These are phyloP conservation scores for Solanum okadae DNA, from an alignment of 257 asterid genomes.

Conservation along the genomic window DNA sequence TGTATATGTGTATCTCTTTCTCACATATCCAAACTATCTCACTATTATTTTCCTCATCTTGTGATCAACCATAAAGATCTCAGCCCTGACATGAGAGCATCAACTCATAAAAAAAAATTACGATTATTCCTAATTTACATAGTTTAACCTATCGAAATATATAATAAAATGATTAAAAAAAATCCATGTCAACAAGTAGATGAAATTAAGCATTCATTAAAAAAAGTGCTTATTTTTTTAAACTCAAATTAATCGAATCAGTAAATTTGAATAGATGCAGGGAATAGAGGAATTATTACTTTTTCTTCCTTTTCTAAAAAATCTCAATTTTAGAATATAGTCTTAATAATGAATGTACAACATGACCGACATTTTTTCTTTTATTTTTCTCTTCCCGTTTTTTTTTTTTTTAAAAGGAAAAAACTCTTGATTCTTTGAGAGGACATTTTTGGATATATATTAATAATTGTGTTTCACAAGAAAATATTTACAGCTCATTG, in stretches of 20 bases:
- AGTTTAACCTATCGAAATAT: neutral
- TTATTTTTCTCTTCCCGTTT: neutral
- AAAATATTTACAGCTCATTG: neutral
- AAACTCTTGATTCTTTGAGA: neutral
- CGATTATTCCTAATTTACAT: neutral
- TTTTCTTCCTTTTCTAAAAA: neutral
- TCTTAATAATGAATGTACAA: neutral
- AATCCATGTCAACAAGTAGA: neutral
- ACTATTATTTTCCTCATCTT: no score
- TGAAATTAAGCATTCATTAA: neutral
- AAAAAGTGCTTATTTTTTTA: fast-evolving
- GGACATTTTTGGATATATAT: neutral
- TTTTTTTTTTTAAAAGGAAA: neutral
- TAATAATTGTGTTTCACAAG: neutral
- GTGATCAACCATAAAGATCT: neutral
- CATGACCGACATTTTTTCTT: neutral
- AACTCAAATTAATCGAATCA: neutral
- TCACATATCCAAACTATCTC: no score
- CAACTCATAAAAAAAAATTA: neutral
- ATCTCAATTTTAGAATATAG: neutral
- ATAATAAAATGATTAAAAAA: neutral
- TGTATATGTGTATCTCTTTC: no score
- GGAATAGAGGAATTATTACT: neutral
- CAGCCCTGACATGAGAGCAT: fast-evolving
- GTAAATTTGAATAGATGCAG: neutral